A percentile compares a stretch with the other conserved stretches of the same genome.
These are phyloP conservation scores for Mycena vulgaris DNA, from an alignment of 768 basidiomycete species.

Conservation along the genomic window DNA sequence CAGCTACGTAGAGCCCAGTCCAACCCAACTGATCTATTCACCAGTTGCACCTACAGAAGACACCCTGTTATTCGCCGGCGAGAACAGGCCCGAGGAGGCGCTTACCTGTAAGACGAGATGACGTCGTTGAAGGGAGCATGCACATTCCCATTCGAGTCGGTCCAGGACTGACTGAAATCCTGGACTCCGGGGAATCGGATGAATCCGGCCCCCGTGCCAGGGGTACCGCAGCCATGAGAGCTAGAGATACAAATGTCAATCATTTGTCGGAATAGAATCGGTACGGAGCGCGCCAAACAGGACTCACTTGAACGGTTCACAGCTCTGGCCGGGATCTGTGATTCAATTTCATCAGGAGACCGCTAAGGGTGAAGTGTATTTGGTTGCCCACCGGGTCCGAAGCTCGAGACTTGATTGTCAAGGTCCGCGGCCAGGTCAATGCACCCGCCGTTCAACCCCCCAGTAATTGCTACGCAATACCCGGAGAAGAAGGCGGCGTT, in stretches of 20 bases:
- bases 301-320: slow-evolving; percentile 13
- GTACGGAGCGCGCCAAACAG: not conserved
- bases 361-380: too few relatives aligned
- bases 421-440: slow-evolving; percentile 20
- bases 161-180: slow-evolving; percentile 6
- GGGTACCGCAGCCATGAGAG: not conserved
- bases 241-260: not conserved
- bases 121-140: slow-evolving; percentile 16
- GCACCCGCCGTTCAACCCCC: slow-evolving; percentile 1
- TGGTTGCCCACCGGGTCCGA: not conserved
- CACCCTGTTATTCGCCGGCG: too few relatives aligned
- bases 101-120: slow-evolving; percentile 9
- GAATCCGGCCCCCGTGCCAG: not conserved
- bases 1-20: too few relatives aligned
- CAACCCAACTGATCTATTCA: too few relatives aligned
- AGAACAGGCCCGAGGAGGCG: not conserved
- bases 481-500: slow-evolving; percentile 13
- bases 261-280: not conserved
- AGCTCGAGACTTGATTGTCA: slow-evolving; percentile 15
- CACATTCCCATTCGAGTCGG: not conserved
- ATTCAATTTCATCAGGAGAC: not conserved
- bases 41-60: too few relatives aligned
- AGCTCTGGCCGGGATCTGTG: not conserved
- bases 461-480: slow-evolving; percentile 8
- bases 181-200: not conserved